Conservation (phyloP, 1,139 yeast species). For the Dujonia santamariae region DNA sequence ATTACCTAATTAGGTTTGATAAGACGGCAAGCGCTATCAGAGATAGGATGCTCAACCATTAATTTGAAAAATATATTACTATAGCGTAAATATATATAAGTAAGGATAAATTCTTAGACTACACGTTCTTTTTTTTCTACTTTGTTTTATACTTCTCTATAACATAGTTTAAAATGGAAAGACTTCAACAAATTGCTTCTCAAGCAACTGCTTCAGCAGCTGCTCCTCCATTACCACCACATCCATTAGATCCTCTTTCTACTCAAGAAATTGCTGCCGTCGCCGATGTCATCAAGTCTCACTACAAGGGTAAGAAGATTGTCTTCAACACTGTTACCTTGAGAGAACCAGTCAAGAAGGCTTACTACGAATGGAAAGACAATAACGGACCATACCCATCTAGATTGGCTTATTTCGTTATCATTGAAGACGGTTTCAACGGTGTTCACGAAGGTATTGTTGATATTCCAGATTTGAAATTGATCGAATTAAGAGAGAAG, state of each 20-base stretch:
- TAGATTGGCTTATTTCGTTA: slow-evolving; percentile 64
- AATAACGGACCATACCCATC: slow-evolving; percentile 59
- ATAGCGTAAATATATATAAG: not conserved
- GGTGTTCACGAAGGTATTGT: slow-evolving; percentile 73
- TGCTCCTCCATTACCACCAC: slow-evolving; percentile 54
- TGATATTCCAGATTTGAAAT: slow-evolving; percentile 47
- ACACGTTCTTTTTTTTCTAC: not conserved
- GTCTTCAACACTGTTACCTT: slow-evolving; percentile 68
- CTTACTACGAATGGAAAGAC: slow-evolving; percentile 65
- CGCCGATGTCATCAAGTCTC: slow-evolving; percentile 25
- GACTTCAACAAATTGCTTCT: slow-evolving; percentile 61
- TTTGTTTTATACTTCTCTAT: not conserved
- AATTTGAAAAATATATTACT: not conserved
- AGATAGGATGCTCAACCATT: not conserved
- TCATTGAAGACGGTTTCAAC: slow-evolving; percentile 54
- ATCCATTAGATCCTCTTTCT: slow-evolving; percentile 72
- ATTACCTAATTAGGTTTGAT: slow-evolving; percentile 9
- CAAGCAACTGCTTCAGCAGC: slow-evolving; percentile 59
- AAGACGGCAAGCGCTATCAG: slow-evolving; percentile 4
- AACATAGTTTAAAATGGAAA: slow-evolving; percentile 44
- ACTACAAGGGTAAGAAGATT: slow-evolving; percentile 44
- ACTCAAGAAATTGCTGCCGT: slow-evolving; percentile 50
- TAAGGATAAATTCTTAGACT: not conserved
- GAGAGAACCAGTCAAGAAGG: slow-evolving; percentile 65
- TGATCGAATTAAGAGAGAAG: slow-evolving; percentile 46